A percentile compares a stretch with the other conserved stretches of the same genome.
Conservation (phyloP, 129 eudicot genomes). For the Flaveria trinervia region DNA sequence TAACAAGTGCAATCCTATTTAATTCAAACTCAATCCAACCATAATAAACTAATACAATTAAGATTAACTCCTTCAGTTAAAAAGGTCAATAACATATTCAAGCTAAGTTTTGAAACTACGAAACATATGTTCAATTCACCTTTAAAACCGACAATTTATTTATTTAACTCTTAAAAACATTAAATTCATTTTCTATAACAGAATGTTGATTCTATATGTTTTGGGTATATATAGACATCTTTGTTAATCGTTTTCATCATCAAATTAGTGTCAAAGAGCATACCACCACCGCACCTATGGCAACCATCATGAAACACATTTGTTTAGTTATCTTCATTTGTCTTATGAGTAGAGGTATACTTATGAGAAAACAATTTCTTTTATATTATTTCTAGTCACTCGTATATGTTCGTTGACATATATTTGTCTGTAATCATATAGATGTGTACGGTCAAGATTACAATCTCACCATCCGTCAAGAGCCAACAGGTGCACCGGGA, state of each 20-base stretch:
- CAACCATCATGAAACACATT: slow-evolving; percentile 10
- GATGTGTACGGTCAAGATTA: neutral
- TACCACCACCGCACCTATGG: neutral
- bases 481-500: neutral
- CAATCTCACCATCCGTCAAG: neutral
- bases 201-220: neutral
- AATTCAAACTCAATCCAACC: too few species aligned
- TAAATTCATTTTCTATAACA: neutral
- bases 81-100: too few species aligned
- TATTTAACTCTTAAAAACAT: too few species aligned
- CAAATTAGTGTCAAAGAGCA: neutral
- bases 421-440: too few species aligned
- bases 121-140: too few species aligned
- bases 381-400: too few species aligned
- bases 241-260: neutral
- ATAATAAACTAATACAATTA: too few species aligned
- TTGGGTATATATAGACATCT: slow-evolving; percentile 2
- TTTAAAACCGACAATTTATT: too few species aligned
- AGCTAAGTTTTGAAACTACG: too few species aligned
- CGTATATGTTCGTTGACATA: neutral
- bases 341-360: slow-evolving; percentile 16
- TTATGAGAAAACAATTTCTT: neutral
- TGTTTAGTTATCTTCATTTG: slow-evolving; percentile 18
- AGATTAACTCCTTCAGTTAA: too few species aligned
- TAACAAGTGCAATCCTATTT: too few species aligned